phyloP scores from a whole-genome alignment of 1,284 basidiomycete species.

The Erythrobasidium hasegawianum region DNA sequence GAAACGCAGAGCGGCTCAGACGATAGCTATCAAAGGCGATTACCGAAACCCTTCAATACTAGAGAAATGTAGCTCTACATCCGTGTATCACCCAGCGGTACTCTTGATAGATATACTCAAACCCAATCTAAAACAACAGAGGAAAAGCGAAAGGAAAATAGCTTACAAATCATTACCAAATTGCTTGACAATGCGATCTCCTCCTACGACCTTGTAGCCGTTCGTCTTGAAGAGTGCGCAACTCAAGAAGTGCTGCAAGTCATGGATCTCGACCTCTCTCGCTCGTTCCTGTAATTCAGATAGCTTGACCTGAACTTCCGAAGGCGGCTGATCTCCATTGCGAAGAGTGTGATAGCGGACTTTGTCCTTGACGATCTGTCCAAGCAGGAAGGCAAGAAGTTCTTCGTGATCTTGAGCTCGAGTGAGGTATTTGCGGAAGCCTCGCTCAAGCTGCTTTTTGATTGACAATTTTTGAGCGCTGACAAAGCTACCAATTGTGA shows the following conservation, averaged over 20 bases:
- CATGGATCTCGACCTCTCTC: constrained; percentile 91
- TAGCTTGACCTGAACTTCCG: constrained; percentile 65
- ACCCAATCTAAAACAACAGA: background rate
- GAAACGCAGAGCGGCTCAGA: too few species aligned
- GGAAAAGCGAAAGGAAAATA: too few species aligned
- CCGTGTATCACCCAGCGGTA: too few species aligned
- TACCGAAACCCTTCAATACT: too few species aligned
- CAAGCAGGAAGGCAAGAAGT: constrained; percentile 86
- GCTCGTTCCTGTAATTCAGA: constrained; percentile 81
- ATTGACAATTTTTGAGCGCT: constrained; percentile 96
- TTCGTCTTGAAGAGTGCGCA: constrained; percentile 84
- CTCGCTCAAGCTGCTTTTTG: constrained; percentile 92
- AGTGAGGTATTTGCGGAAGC: constrained; percentile 95
- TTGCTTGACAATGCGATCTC: constrained; percentile 39
- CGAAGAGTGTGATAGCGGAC: constrained; percentile 74
- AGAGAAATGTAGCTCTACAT: too few species aligned
- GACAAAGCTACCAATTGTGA: constrained; percentile 91
- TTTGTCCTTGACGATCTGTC: constrained; percentile 91
- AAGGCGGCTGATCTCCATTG: constrained; percentile 65
- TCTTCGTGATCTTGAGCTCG: constrained; percentile 92
- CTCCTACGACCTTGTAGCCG: constrained; percentile 63
- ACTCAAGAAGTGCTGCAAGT: constrained; percentile 76
- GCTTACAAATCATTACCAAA: constrained; percentile 34
- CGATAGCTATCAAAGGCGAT: too few species aligned
- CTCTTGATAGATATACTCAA: too few species aligned